phyloP scores from a whole-genome alignment of 2,329 filamentous ascomycete species.

The Calonectria pseudoreteaudii region DNA sequence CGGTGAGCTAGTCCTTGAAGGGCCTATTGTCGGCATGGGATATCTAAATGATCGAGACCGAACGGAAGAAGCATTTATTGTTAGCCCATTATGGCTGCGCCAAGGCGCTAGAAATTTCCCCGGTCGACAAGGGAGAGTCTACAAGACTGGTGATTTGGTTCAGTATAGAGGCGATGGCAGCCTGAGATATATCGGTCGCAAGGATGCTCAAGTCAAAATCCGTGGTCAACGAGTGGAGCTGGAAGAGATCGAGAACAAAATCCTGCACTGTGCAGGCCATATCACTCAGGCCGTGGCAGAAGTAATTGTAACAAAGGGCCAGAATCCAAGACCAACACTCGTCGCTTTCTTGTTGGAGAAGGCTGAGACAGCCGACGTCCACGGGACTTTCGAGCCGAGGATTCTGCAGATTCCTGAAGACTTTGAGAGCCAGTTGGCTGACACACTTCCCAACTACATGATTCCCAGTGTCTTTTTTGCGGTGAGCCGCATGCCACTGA shows the following conservation, averaged over 20 bases:
- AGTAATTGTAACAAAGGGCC: neutral
- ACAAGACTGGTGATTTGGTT: slow-evolving; percentile 61
- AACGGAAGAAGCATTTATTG: slow-evolving; percentile 46
- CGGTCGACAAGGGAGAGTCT: slow-evolving; percentile 43
- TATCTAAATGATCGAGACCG: slow-evolving; percentile 55
- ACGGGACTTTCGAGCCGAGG: neutral
- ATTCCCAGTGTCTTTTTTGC: slow-evolving; percentile 30
- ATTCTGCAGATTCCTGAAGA: neutral
- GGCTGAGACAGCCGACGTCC: neutral
- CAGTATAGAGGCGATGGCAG: slow-evolving; percentile 54
- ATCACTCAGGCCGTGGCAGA: neutral
- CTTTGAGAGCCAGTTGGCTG: neutral
- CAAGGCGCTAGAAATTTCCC: neutral
- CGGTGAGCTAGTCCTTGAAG: slow-evolving; percentile 60
- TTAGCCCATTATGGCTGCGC: slow-evolving; percentile 52
- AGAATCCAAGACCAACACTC: neutral
- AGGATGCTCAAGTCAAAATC: slow-evolving; percentile 27
- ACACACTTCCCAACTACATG: slow-evolving; percentile 34
- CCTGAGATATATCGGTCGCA: slow-evolving; percentile 48
- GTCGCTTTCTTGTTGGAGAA: neutral
- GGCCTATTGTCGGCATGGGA: slow-evolving; percentile 60
- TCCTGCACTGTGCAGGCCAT: neutral
- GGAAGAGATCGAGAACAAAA: slow-evolving; percentile 19
- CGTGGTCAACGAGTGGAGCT: slow-evolving; percentile 26
- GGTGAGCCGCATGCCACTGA: slow-evolving; percentile 23